Base-by-base conservation (phyloP, 2,329 filamentous ascomycete genomes). In the Corynespora cassiicola region DNA sequence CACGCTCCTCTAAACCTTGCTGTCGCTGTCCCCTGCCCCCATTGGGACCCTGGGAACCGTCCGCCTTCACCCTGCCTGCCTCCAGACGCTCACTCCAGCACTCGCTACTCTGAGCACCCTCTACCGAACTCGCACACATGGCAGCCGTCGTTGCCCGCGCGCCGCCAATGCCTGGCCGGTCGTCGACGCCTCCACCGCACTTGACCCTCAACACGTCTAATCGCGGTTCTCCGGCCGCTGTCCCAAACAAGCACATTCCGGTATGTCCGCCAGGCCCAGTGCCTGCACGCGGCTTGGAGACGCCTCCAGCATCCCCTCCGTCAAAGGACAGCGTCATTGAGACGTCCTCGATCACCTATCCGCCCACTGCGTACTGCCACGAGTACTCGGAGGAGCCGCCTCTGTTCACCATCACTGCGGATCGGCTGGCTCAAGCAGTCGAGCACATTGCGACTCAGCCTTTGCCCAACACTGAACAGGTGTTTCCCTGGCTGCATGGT, bases 401-500 rank as follows among this genome's bases (percentile, higher is more conserved):
- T 32, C 68, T 96, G 17, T 96, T 88, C 68, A 81, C 85, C 27
- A 84, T 97, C 53, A 80, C 83, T 59, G 82, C 86, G 19, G 73
- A 76, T 25, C 80, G 81, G 18, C 76, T 96, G 27, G 82, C 83
- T 8, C 76, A 82, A 29, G 90, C 92, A 1, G 63, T 97, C 21
- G 84, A 95, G 50, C 82, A 91, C 57, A 74, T 84, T 42, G 81
- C 92, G 3, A 80, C 84, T 2, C 90, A 95, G 59, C 86, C 90
- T 1, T 76, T 97, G 16, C 92, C 94, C 6, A 84, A 92, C 39
- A 84, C 94, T 0, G 81, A 86, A n/a, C 78, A 84, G 45, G 88
- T 97, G 46, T 99, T 97, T 60, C 94, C 94, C 2, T 99, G 94
- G 94, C 77, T 96, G 16, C 94, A 99, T 71, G 94, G 94, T 16